A percentile compares a stretch with the other conserved stretches of the same genome.
These are phyloP conservation scores for Komagataella mondaviorum DNA, from an alignment of 805 yeast species.

Conservation along the genomic window DNA sequence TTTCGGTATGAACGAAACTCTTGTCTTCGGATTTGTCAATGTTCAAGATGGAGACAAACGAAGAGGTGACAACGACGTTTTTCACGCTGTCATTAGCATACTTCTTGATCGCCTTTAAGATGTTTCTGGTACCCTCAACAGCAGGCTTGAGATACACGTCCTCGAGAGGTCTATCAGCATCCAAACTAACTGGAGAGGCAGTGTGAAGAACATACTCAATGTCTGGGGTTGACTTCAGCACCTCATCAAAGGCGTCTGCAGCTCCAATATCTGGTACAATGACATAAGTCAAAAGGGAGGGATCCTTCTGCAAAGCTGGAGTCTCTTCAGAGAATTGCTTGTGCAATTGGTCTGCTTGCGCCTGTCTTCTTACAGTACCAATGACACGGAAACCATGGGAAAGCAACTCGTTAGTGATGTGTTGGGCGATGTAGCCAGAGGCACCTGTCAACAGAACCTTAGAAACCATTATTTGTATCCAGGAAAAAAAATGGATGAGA, in stretches of 20 bases:
- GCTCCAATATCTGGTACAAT: constrained; percentile 17
- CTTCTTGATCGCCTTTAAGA: constrained; percentile 27
- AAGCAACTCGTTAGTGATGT: constrained; percentile 27
- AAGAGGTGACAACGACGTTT: constrained; percentile 41
- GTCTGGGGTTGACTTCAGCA: constrained; percentile 25
- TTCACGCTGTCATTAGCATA: constrained; percentile 27
- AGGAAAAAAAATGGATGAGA: constrained; percentile 24
- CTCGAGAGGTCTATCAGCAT: constrained; percentile 33
- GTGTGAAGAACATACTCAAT: constrained; percentile 32
- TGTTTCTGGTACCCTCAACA: constrained; percentile 35
- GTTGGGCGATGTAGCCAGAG: constrained; percentile 39
- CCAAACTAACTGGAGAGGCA: constrained; percentile 34
- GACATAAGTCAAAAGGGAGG: constrained; percentile 19
- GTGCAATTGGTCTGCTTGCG: constrained; percentile 25
- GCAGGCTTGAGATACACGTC: constrained; percentile 27
- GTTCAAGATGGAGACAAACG: constrained; percentile 31
- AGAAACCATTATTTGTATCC: constrained; percentile 30
- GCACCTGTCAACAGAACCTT: constrained; percentile 44
- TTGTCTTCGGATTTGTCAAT: constrained; percentile 9
- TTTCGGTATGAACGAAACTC: constrained; percentile 10
- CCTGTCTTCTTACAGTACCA: constrained; percentile 34
- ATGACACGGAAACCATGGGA: constrained; percentile 28
- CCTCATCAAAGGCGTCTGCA: constrained; percentile 33
- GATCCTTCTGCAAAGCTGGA: constrained; percentile 13
- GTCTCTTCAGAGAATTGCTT: constrained; percentile 16